These are phyloP conservation scores for Aspergillus pseudoviridinutans DNA, from an alignment of 2,329 filamentous ascomycete species.

Conservation along the genomic window DNA sequence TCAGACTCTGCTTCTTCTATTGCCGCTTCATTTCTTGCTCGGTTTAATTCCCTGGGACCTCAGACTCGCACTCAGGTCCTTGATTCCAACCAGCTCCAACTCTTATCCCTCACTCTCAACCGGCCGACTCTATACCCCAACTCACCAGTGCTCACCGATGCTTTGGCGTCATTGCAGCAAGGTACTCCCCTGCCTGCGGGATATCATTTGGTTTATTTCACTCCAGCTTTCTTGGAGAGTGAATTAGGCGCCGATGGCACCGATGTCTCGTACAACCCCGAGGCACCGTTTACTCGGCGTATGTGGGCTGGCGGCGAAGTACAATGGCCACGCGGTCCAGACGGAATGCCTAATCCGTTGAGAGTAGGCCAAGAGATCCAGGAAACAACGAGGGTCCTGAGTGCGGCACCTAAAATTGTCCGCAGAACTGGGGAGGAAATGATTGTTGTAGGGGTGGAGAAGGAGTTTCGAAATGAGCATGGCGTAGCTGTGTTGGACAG, in stretches of 20 bases:
- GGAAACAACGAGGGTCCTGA: conserved; percentile 55
- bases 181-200: conserved; percentile 55
- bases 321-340: conserved; percentile 42
- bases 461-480: conserved; percentile 51
- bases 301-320: conserved; percentile 67
- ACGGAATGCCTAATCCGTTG: conserved; percentile 38
- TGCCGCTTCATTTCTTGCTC: conserved; percentile 40
- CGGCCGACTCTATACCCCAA: conserved; percentile 43
- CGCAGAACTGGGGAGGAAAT: conserved; percentile 55
- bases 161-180: conserved; percentile 28
- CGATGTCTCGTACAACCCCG: conserved; percentile 58
- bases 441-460: conserved; percentile 63
- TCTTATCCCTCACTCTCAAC: conserved; percentile 56
- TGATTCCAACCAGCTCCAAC: conserved; percentile 61
- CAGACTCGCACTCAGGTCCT: conserved; percentile 49
- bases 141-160: conserved; percentile 37
- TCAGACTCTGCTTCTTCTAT: conserved; percentile 29
- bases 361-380: conserved; percentile 53
- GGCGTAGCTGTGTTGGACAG: conserved; percentile 54
- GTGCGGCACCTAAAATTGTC: conserved; percentile 53
- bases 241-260: conserved; percentile 59
- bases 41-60: conserved; percentile 40
- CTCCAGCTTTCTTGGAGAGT: conserved; percentile 51
- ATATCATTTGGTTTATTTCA: conserved; percentile 63
- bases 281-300: conserved; percentile 56